These are phyloP conservation scores for Rostrohypoxylon terebratum DNA, from an alignment of 495 filamentous ascomycete species.

Conservation along the genomic window DNA sequence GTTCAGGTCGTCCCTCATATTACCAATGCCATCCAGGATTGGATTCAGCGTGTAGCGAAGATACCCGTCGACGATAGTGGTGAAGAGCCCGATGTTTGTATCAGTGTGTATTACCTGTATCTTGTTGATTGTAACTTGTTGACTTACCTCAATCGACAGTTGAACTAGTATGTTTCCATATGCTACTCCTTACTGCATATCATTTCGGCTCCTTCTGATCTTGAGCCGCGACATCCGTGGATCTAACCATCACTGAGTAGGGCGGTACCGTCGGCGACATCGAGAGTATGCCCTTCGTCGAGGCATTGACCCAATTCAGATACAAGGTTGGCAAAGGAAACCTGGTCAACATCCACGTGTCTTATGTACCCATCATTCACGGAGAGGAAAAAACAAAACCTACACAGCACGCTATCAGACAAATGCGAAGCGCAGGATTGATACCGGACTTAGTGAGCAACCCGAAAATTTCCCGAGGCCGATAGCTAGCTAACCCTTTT, in stretches of 20 bases:
- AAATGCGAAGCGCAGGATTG: conserved; percentile 82
- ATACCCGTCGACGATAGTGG: conserved; percentile 89
- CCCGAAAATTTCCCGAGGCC: not conserved
- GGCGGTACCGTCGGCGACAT: conserved; percentile 75
- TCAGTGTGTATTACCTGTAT: conserved; percentile 59
- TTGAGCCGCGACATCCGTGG: not conserved
- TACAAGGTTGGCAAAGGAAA: conserved; percentile 78
- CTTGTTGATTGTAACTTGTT: conserved; percentile 20
- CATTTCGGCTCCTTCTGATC: conserved; percentile 2
- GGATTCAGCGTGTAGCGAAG: conserved; percentile 87
- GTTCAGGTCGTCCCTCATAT: conserved; percentile 95
- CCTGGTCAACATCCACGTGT: conserved; percentile 89
- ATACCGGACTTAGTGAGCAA: conserved; percentile 79
- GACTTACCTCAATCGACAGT: conserved; percentile 39
- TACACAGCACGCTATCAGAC: conserved; percentile 88
- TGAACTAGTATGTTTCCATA: conserved; percentile 49
- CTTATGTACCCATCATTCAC: conserved; percentile 75
- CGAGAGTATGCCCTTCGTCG: conserved; percentile 89
- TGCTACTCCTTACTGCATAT: not conserved
- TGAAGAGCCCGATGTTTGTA: conserved; percentile 90
- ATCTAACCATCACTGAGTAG: conserved; percentile 18
- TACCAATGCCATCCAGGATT: conserved; percentile 90
- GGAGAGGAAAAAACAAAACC: conserved; percentile 99
- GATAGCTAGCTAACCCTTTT: conserved; percentile 9
- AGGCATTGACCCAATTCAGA: conserved; percentile 83